phyloP scores from a whole-genome alignment of 2,329 filamentous ascomycete species.

The Claviceps lovelessii region DNA sequence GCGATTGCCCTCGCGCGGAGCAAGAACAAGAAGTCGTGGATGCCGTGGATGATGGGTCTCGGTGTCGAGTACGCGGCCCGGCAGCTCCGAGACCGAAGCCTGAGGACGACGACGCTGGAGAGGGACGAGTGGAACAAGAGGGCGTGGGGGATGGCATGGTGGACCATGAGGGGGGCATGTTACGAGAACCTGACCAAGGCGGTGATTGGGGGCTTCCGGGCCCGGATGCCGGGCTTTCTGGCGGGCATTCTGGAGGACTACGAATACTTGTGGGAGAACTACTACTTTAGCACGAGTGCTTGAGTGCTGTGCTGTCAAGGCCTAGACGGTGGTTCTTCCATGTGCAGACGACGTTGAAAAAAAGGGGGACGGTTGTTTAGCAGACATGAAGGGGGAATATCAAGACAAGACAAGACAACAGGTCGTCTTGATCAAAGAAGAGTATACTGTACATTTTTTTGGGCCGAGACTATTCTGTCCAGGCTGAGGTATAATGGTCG shows the following conservation, averaged over 20 bases:
- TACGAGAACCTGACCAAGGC: slow-evolving; percentile 84
- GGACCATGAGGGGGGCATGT: slow-evolving; percentile 90
- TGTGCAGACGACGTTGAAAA: too few species aligned
- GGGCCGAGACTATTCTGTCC: too few species aligned
- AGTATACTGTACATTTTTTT: too few species aligned
- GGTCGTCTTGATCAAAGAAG: too few species aligned
- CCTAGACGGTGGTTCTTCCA: background rate
- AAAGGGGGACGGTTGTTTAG: too few species aligned
- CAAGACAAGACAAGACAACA: too few species aligned
- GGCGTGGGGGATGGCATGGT: slow-evolving; percentile 87
- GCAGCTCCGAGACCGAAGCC: slow-evolving; percentile 61
- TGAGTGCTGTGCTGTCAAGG: slow-evolving; percentile 8
- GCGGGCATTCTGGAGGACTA: slow-evolving; percentile 88
- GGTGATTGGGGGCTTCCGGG: slow-evolving; percentile 56
- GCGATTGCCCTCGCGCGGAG: slow-evolving; percentile 64
- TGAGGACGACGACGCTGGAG: slow-evolving; percentile 76
- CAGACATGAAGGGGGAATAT: too few species aligned
- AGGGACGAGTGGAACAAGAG: slow-evolving; percentile 78
- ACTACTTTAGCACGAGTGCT: slow-evolving; percentile 64
- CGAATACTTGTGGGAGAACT: slow-evolving; percentile 95
- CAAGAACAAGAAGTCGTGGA: slow-evolving; percentile 66
- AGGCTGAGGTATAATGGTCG: too few species aligned
- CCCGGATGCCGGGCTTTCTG: slow-evolving; percentile 65
- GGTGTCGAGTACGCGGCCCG: slow-evolving; percentile 75
- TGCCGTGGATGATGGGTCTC: slow-evolving; percentile 79